phyloP scores from a whole-genome alignment of 257 asterid species.

The Nicotiana tomentosiformis region DNA sequence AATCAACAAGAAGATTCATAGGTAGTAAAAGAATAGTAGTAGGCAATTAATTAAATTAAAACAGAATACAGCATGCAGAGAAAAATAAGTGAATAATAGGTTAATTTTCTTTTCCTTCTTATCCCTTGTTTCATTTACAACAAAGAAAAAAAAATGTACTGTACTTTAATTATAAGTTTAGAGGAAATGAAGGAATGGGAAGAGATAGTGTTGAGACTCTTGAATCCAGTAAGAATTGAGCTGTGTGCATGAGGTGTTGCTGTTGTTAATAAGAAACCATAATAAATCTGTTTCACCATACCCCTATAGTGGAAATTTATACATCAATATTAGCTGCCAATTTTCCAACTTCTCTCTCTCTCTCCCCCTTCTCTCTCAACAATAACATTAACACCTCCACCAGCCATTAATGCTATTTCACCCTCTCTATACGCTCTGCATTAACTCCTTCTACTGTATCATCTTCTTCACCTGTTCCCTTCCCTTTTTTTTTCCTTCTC shows the following conservation, averaged over 20 bases:
- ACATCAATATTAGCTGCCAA: slow-evolving; percentile 30
- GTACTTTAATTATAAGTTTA: too few species aligned
- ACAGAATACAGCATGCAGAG: neutral
- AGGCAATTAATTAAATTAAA: neutral
- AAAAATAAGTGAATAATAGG: too few species aligned
- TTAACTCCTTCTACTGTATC: slow-evolving; percentile 44
- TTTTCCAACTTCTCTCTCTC: slow-evolving; percentile 17
- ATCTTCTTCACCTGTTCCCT: slow-evolving; percentile 6
- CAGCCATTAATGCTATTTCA: slow-evolving; percentile 69
- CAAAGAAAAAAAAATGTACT: too few species aligned
- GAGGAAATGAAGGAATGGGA: too few species aligned
- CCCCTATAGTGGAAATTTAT: slow-evolving; percentile 20
- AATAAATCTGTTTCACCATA: neutral
- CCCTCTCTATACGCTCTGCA: slow-evolving; percentile 75
- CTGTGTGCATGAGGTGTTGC: too few species aligned
- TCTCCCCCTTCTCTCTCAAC: slow-evolving; percentile 22
- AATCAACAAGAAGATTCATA: neutral
- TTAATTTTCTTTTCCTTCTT: too few species aligned
- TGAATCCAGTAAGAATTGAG: too few species aligned
- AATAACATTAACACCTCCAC: slow-evolving; percentile 39
- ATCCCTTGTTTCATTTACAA: too few species aligned
- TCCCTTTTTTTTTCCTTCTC: slow-evolving; percentile 6
- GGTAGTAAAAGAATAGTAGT: neutral
- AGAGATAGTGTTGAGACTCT: too few species aligned
- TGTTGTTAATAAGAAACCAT: too few species aligned